Evolutionary conservation across 371 early-diverging fungal species (phyloP), one percentile per base, ranked within the genome.

Genomic region (Scutellospora calospora): DNA sequence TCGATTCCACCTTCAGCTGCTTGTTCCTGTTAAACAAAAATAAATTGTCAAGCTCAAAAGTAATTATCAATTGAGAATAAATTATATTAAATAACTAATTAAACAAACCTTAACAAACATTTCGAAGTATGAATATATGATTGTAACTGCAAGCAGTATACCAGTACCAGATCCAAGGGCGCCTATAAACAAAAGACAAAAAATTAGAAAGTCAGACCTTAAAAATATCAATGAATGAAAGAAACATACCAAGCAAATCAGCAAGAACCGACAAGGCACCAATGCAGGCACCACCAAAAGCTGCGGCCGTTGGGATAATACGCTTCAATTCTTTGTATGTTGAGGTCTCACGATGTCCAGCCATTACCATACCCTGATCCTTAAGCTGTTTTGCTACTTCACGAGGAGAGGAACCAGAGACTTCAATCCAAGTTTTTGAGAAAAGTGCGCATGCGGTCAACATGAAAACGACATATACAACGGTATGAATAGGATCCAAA

Each of bases 71-170:
- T 29, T 31, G 62, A 31, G 14, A 29, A 55, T 27, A 31, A 54
- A 14, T 1, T 4, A 41, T 0, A 69, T 5, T 22, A 35, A 22
- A n/a, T 1, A 45, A 68, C 35, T 11, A 69, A 38, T 5, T 74
- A 2, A 31, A 74, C 76, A 25, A 22, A 76, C 98, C 90, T 95
- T 97, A 85, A 96, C 96, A 90, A 98, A 98, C 90, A 97, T 95
- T 89, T 98, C 98, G 91, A 98, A 98, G 92, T 97, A 98, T 89
- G 99, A 98, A 93, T 99, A 99, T 86, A 99, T 98, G 83, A 99
- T 99, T 71, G 99, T 99, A 41, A 99, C 99, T 76, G 98, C 97
- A 80, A 99, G 87, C 86, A 99, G 90, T 82, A 99, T 99, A 92
- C 99, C 99, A 52, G 99, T 98, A 51, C 99, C 99, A 60, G 98